Percentiles rank a stretch among this genome's conserved stretches.
Evolutionary conservation across 768 basidiomycete species (phyloP).

Genomic region (Russula compacta): DNA sequence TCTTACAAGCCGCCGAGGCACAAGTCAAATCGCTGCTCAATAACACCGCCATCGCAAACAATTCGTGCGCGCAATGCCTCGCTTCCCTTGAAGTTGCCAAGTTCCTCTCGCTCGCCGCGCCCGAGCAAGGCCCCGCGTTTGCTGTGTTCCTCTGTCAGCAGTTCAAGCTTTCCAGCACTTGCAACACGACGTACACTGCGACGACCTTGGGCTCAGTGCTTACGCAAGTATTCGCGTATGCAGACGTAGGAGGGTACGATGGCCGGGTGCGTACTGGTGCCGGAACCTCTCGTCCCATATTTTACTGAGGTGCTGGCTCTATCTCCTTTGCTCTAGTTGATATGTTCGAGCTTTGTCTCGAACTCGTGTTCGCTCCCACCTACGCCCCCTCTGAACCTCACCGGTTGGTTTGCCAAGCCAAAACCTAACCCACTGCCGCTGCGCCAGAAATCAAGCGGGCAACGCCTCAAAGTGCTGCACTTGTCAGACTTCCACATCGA

Average conservation of each 20-base stretch:
- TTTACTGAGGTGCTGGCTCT: neutral
- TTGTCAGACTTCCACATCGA: constrained; percentile 74
- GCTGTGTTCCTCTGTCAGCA: constrained; percentile 51
- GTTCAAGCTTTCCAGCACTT: constrained; percentile 41
- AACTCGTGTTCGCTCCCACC: constrained; percentile 45
- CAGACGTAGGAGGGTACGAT: constrained; percentile 63
- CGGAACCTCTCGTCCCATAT: neutral
- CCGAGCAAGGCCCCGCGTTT: constrained; percentile 49
- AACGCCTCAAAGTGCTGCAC: constrained; percentile 64
- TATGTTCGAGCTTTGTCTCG: constrained; percentile 52
- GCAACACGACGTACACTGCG: constrained; percentile 39
- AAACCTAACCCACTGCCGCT: constrained; percentile 62
- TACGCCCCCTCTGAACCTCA: constrained; percentile 52
- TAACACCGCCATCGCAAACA: constrained; percentile 44
- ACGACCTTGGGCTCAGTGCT: constrained; percentile 47
- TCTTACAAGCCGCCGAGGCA: constrained; percentile 44
- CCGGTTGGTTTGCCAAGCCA: constrained; percentile 65
- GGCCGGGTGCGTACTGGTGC: constrained; percentile 43
- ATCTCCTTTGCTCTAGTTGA: constrained; percentile 30
- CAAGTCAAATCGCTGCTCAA: constrained; percentile 49
- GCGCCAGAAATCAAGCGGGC: constrained; percentile 48
- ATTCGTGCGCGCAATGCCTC: constrained; percentile 51
- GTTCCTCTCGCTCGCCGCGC: constrained; percentile 55
- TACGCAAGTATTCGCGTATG: constrained; percentile 64
- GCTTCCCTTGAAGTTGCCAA: constrained; percentile 55